phyloP scores from a whole-genome alignment of 2,329 filamentous ascomycete genomes.

The Pseudopyrenochaeta lycopersici region DNA sequence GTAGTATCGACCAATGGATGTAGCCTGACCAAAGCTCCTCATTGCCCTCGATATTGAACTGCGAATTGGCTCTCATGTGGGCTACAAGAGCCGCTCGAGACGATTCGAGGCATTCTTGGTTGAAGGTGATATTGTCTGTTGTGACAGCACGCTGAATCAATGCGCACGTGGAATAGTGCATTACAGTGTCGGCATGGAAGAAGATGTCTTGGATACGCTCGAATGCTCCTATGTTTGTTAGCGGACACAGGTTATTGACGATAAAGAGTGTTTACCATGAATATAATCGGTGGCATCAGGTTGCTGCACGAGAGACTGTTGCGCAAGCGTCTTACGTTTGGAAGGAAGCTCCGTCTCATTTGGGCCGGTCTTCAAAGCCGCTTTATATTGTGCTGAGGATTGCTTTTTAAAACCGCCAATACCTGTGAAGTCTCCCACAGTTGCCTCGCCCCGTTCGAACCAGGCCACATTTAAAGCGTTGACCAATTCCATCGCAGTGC shows the following conservation, averaged over 20 bases:
- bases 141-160: constrained; percentile 45
- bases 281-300: constrained; percentile 17
- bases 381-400: neutral
- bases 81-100: constrained; percentile 42
- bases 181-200: constrained; percentile 41
- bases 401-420: constrained; percentile 1
- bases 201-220: constrained; percentile 41
- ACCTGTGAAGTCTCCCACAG: constrained; percentile 12
- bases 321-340: constrained; percentile 21
- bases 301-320: constrained; percentile 2
- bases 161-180: constrained; percentile 44
- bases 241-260: neutral
- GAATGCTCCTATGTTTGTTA: constrained; percentile 15
- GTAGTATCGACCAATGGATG: constrained; percentile 44
- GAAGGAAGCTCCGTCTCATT: constrained; percentile 38
- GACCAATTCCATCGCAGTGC: constrained; percentile 36
- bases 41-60: constrained; percentile 43
- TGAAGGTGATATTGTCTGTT: constrained; percentile 42
- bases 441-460: constrained; percentile 38
- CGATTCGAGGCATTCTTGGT: constrained; percentile 41
- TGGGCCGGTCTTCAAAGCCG: constrained; percentile 17
- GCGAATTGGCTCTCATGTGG: constrained; percentile 36
- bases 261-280: constrained; percentile 11
- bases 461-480: constrained; percentile 38
- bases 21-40: constrained; percentile 48